These are phyloP conservation scores for Trametes cingulata DNA, from an alignment of 768 basidiomycete species.

Conservation along the genomic window DNA sequence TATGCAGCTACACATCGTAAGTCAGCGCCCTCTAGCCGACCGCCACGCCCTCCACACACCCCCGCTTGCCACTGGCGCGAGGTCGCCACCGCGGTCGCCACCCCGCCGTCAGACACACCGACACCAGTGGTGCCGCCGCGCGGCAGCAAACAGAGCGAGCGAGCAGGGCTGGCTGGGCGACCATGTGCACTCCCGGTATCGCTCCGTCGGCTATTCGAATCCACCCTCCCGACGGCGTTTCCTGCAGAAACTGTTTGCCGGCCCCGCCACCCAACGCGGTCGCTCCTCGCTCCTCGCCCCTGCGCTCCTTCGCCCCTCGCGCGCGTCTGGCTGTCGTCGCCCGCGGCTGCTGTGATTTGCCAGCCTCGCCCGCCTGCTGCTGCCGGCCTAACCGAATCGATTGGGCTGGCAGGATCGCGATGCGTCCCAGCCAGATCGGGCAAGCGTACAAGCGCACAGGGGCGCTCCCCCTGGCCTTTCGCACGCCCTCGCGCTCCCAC, in stretches of 20 bases:
- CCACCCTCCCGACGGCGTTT: not conserved
- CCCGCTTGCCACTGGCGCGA: too few relatives aligned
- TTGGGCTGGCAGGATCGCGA: not conserved
- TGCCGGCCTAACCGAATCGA: too few relatives aligned
- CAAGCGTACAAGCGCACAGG: not conserved
- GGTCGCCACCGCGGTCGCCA: not conserved
- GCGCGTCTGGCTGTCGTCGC: too few relatives aligned
- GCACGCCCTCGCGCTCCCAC: not conserved
- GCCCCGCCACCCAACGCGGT: not conserved
- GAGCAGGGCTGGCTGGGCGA: too few relatives aligned
- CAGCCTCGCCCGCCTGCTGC: too few relatives aligned
- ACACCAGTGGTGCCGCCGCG: not conserved
- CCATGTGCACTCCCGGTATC: not conserved
- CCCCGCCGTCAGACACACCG: not conserved
- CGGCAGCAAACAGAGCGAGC: not conserved
- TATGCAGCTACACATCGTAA: not conserved
- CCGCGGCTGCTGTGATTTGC: not conserved
- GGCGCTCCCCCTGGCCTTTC: not conserved
- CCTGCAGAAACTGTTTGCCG: constrained; percentile 10
- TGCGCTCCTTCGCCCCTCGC: too few relatives aligned
- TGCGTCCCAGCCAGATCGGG: constrained; percentile 12
- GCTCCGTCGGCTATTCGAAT: constrained; percentile 6
- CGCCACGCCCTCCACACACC: not conserved
- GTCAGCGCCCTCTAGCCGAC: not conserved
- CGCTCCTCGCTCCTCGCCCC: not conserved